A percentile compares a stretch with the other conserved stretches of the same genome.
Evolutionary conservation across 1,284 basidiomycete genomes (phyloP).

Genomic region (Chiua sp.): DNA sequence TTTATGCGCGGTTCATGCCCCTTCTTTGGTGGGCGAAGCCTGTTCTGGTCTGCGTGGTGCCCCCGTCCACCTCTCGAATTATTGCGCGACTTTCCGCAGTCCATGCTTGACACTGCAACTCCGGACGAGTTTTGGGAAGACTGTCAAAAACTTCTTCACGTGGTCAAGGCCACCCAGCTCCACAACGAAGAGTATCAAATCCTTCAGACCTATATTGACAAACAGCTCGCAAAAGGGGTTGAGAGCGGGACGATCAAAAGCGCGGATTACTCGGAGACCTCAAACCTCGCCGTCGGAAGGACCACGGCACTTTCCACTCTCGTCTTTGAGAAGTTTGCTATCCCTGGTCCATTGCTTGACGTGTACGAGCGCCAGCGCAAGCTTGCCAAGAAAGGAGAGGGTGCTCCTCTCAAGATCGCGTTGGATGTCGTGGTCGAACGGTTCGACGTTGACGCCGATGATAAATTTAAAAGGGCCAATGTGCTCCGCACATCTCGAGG

Average conservation of each 20-base stretch:
- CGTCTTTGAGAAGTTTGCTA: conserved; percentile 34
- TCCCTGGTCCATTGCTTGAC: conserved; percentile 30
- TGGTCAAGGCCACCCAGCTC: conserved; percentile 1
- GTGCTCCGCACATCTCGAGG: conserved; percentile 15
- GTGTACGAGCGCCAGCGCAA: conserved; percentile 28
- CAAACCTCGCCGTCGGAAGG: conserved; percentile 10
- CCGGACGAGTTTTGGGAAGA: conserved; percentile 6
- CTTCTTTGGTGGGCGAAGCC: conserved; percentile 13
- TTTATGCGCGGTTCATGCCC: conserved; percentile 9
- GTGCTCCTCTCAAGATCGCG: conserved; percentile 12
- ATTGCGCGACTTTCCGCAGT: conserved; percentile 10
- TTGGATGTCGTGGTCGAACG: conserved; percentile 8
- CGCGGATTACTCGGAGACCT: conserved; percentile 2
- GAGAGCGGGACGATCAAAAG: neutral
- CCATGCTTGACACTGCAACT: neutral
- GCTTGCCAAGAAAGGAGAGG: conserved; percentile 18
- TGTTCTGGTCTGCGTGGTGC: conserved; percentile 13
- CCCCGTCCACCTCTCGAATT: conserved; percentile 3
- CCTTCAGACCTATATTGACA: conserved; percentile 7
- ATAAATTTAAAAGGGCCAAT: conserved; percentile 4
- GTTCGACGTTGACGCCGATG: conserved; percentile 10
- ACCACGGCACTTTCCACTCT: conserved; percentile 15
- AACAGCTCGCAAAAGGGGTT: neutral
- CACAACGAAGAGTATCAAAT: conserved; percentile 3
- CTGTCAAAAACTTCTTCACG: conserved; percentile 6